Conservation (phyloP, 805 yeast species). For the Isabelozyma heimii region DNA sequence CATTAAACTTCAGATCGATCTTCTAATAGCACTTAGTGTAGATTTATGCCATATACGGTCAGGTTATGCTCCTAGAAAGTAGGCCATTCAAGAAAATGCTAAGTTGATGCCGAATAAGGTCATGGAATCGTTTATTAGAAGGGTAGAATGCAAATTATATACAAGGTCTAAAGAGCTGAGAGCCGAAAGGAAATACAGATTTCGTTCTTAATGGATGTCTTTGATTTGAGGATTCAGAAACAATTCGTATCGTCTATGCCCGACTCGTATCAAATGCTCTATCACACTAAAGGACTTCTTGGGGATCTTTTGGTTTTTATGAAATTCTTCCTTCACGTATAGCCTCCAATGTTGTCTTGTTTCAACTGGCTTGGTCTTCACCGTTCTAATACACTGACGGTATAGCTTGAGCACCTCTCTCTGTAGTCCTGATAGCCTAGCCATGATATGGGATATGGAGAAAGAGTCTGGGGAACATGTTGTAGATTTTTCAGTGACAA, state of each 20-base stretch:
- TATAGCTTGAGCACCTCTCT: constrained; percentile 49
- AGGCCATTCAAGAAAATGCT: too few species aligned
- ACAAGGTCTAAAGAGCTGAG: not conserved
- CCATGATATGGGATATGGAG: constrained; percentile 3
- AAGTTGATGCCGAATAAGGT: too few species aligned
- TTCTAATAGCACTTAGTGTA: not conserved
- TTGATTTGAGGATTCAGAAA: constrained; percentile 69
- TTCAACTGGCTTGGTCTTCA: constrained; percentile 46
- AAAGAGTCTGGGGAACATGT: too few species aligned
- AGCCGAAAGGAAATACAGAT: not conserved
- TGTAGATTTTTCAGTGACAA: too few species aligned
- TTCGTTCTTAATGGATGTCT: constrained; percentile 46
- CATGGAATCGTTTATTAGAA: not conserved
- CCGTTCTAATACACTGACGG: constrained; percentile 45
- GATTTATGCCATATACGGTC: too few species aligned
- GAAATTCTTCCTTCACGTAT: constrained; percentile 63
- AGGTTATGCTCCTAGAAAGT: too few species aligned
- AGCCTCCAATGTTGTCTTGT: constrained; percentile 40
- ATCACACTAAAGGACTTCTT: constrained; percentile 82
- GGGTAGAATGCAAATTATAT: not conserved
- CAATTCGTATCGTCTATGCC: constrained; percentile 69
- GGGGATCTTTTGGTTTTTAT: constrained; percentile 51
- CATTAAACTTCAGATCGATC: not conserved
- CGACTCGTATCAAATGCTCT: constrained; percentile 79
- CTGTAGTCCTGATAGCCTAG: constrained; percentile 43